These are phyloP conservation scores for Podaxis rugospora DNA, from an alignment of 768 basidiomycete species.

Conservation along the genomic window DNA sequence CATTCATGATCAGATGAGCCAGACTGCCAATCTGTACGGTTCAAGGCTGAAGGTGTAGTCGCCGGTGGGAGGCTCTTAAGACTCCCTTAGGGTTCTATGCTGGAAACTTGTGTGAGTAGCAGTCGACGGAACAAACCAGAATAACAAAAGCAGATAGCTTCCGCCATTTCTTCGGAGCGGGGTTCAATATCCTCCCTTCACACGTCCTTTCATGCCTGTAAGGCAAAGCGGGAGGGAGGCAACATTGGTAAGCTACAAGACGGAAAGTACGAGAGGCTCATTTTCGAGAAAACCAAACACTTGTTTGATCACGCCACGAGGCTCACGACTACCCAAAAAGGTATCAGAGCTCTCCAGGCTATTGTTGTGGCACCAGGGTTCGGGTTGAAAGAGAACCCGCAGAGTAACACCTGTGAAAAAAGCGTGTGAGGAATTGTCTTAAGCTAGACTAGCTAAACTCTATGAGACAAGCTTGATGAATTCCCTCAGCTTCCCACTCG, in stretches of 20 bases:
- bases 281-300: background rate
- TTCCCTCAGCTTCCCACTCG: background rate
- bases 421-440: background rate
- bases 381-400: background rate
- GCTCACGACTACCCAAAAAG: background rate
- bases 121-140: too few species aligned
- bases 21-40: background rate
- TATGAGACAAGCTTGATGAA: background rate
- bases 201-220: too few species aligned
- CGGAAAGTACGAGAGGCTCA: background rate
- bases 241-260: too few species aligned
- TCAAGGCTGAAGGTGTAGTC: background rate
- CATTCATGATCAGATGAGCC: background rate
- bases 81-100: too few species aligned
- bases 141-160: too few species aligned
- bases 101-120: too few species aligned
- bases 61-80: too few species aligned
- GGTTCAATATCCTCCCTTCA: too few species aligned
- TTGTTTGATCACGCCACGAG: background rate
- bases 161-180: too few species aligned
- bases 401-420: background rate
- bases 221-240: too few species aligned
- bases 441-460: background rate
- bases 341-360: background rate
- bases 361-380: background rate